phyloP scores from a whole-genome alignment of 2,329 filamentous ascomycete genomes.

The Teratosphaeria destructans region DNA sequence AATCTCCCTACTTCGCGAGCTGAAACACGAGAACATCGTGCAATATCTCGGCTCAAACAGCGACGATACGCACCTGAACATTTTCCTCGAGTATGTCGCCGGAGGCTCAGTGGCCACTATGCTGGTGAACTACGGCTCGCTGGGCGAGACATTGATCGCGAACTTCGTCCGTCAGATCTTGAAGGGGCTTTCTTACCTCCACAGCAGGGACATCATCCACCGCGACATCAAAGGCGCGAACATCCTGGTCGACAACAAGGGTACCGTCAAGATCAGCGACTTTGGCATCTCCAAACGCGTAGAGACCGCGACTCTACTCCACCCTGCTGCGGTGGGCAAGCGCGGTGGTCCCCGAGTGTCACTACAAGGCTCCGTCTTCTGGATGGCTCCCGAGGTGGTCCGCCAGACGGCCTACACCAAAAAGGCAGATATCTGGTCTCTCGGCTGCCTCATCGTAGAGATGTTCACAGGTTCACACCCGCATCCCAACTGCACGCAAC shows the following conservation, averaged over 20 bases:
- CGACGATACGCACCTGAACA: conserved; percentile 85
- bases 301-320: conserved; percentile 68
- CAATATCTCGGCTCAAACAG: conserved; percentile 94
- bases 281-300: conserved; percentile 98
- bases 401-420: conserved; percentile 96
- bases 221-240: conserved; percentile 99
- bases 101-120: conserved; percentile 96
- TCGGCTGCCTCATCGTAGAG: conserved; percentile 92
- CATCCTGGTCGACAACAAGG: conserved; percentile 97
- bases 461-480: conserved; percentile 98
- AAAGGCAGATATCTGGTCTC: conserved; percentile 97
- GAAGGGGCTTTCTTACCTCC: conserved; percentile 82
- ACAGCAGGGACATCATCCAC: conserved; percentile 92
- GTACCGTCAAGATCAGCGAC: conserved; percentile 97
- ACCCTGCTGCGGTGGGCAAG: conserved; percentile 34
- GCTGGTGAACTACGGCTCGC: conserved; percentile 94
- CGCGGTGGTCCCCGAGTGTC: conserved; percentile 57
- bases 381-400: conserved; percentile 99
- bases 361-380: conserved; percentile 94
- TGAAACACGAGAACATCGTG: conserved; percentile 94
- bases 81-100: conserved; percentile 98
- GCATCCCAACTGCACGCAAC: conserved; percentile 91
- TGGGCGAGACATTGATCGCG: conserved; percentile 84
- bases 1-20: conserved; percentile 83
- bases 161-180: conserved; percentile 97